Conservation (phyloP, 169 alveolate species). For the Eimeria zaria region DNA sequence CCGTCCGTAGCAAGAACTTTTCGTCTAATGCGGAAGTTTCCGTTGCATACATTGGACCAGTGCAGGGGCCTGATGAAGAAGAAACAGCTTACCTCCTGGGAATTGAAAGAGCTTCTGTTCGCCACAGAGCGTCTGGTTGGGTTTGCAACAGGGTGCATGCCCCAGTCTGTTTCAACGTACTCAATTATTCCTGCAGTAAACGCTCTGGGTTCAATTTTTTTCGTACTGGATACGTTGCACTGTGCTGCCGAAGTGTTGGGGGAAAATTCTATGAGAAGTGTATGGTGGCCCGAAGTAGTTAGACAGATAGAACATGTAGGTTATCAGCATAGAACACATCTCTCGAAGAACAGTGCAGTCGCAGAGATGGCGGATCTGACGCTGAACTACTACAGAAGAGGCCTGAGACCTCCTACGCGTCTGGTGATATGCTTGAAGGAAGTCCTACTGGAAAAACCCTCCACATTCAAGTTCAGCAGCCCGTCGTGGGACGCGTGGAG, state of each 20-base stretch:
- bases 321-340: not conserved
- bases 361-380: not conserved
- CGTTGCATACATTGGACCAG: not conserved
- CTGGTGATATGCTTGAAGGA: not conserved
- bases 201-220: not conserved
- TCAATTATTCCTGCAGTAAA: not conserved
- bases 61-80: not conserved
- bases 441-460: not conserved
- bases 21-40: not conserved
- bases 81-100: not conserved
- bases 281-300: constrained; percentile 6
- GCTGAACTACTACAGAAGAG: not conserved
- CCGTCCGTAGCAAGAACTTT: not conserved
- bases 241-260: constrained; percentile 48
- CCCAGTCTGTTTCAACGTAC: not conserved
- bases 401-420: constrained; percentile 15
- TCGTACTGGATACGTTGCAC: constrained; percentile 14
- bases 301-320: not conserved
- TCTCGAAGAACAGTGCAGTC: not conserved
- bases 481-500: constrained; percentile 10
- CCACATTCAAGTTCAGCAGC: not conserved
- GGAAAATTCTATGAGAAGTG: not conserved
- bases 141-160: not conserved
- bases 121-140: constrained; percentile 25
- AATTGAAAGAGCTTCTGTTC: not conserved